A percentile compares a stretch with the other conserved stretches of the same genome.
These are phyloP conservation scores for Talaromyces albobiverticillius DNA, from an alignment of 2,329 filamentous ascomycete species.

Conservation along the genomic window DNA sequence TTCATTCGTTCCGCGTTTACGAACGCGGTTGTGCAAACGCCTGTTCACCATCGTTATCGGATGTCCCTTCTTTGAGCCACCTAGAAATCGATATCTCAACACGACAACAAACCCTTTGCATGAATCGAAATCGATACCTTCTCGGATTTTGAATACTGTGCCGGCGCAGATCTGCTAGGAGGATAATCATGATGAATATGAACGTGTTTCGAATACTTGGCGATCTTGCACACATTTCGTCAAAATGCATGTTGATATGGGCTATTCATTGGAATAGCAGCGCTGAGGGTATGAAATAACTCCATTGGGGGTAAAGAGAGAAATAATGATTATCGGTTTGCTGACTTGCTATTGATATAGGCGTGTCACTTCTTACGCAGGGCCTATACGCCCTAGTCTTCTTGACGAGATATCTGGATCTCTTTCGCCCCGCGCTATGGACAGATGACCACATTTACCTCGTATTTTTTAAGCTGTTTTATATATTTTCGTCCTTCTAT, in stretches of 20 bases:
- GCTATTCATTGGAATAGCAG: constrained; percentile 85
- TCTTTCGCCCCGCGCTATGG: constrained; percentile 55
- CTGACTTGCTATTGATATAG: constrained; percentile 39
- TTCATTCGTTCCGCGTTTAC: background rate
- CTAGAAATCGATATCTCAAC: background rate
- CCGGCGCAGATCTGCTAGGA: background rate
- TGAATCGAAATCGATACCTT: background rate
- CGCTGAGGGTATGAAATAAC: constrained; percentile 64
- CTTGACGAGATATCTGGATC: constrained; percentile 78
- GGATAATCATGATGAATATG: constrained; percentile 16
- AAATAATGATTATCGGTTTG: background rate
- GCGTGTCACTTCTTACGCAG: constrained; percentile 87
- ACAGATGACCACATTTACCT: constrained; percentile 57
- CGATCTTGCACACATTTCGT: constrained; percentile 79
- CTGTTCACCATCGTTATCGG: background rate
- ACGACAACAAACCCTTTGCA: background rate
- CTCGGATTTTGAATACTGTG: background rate
- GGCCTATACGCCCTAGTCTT: constrained; percentile 84
- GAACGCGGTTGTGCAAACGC: background rate
- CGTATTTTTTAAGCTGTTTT: constrained; percentile 83
- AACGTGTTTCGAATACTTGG: constrained; percentile 68
- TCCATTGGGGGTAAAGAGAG: background rate
- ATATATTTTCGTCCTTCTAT: constrained; percentile 79
- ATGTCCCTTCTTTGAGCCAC: background rate
- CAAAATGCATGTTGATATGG: constrained; percentile 87